Evolutionary conservation across 83 land plant species (phyloP), one percentile per base, ranked within the genome.

Genomic region (Picea abies): DNA sequence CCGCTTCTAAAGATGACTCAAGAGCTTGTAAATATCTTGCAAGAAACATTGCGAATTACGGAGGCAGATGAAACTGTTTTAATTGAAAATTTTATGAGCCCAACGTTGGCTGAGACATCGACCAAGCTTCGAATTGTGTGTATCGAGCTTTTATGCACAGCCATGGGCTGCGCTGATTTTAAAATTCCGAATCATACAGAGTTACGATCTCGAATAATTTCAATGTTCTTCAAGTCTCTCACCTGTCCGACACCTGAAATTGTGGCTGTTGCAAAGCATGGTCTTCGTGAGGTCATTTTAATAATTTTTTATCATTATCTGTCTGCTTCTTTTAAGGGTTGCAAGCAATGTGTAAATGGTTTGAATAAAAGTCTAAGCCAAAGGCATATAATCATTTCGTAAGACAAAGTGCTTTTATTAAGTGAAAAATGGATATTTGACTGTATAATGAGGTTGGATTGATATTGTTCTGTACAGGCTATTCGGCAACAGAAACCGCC

Each of bases 111-210:
- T 23, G 86, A 90, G 32, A 96, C 97, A 11, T 84, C 94, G 61
- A 93, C 91, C 69, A 96, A 93, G 79, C 96, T 98, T 47, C 94
- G 99, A 72, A 98, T 98, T 44, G 99, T 94, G 41, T 96, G 99
- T 87, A 98, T 98, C 82, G 99, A 96, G 85, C 90, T 98, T 78
- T 90, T 98, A 22, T 98, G 99, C 79, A 98, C 99, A 47, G 96
- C 99, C 61, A 98, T 98, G 99, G 97, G 99, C 61, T 98, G 99
- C 99, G 88, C 95, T 52, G 99, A 98, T 81, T 94, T 98, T 71
- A 96, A 93, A 84, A 93, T 95, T 20, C 90, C 85, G 70, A 89
- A 83, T 83, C 95, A 96, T 87, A 67, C 92, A 79, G 99, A 98
- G 37, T 80, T 98, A 80, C 97, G 99, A 68, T 92, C 97, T 67